Base-by-base conservation (phyloP, 805 yeast species). In the Metschnikowia continentalis region DNA sequence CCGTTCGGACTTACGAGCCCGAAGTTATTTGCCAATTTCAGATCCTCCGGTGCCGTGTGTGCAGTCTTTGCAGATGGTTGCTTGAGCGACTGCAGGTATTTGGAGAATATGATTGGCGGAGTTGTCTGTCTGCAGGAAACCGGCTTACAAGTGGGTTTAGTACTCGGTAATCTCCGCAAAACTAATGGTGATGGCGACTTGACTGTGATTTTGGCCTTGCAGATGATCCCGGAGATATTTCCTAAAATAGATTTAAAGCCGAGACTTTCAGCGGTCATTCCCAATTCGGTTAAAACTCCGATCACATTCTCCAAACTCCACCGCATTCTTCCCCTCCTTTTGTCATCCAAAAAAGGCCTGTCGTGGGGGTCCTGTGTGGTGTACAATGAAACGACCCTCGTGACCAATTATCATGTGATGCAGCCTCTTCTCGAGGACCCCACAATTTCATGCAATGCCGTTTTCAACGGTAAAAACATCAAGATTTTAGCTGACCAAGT, bases 81-180 rank as follows among this genome's bases (percentile, higher is more conserved):
- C 53, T 55, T 76, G 6, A 58, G 72, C 15, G 81, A 77, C 56
- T 56, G 66, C 13, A 71, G 67, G 57, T 77, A 69, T 55, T 48
- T 77, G 52, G 81, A 77, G 47, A 77, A 76, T 52, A 74, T 74
- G 76, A 56, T 64, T 10, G 81, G 81, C 6, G 78, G 73, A 0
- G 51, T 71, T 3, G 75, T 57, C 8, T 23, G 32, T 14, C 17
- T 15, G 5, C 11, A 26, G 5, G 51, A 46, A 1, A 47, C 20
- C 3, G 46, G 37, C 13, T 6, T 30, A 14, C 44, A 23, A 14
- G 43, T 71, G 5, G 81, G 81, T 0, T 54, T 77, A 23, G 65
- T 77, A 1, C 50, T 69, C 53, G 76, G 79, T 0, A 68, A 65
- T 46, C 47, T 76, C 20, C 57, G 69, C 13, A 74, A 73, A 51